Evolutionary conservation across 805 yeast species (phyloP).

Genomic region (Candida suzukii): DNA sequence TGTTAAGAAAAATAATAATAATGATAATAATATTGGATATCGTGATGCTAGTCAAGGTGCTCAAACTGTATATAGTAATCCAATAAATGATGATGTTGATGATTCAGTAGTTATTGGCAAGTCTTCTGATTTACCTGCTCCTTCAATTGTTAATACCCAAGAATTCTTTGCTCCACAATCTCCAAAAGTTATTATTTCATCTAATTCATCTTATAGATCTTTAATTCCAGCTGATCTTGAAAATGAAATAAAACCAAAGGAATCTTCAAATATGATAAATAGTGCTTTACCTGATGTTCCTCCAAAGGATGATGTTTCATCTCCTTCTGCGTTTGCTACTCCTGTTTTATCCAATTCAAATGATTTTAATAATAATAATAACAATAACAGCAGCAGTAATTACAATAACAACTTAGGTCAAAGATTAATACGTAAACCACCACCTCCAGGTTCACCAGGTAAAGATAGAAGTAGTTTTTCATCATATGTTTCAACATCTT

Average conservation of each 20-base stretch:
- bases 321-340: not conserved
- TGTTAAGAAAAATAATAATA: too few relatives aligned
- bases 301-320: not conserved
- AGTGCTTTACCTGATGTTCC: not conserved
- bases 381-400: too few relatives aligned
- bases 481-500: not conserved
- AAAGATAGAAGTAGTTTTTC: not conserved
- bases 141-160: not conserved
- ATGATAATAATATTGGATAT: not conserved
- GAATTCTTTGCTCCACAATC: not conserved
- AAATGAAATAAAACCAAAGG: not conserved
- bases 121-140: conserved; percentile 1
- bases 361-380: too few relatives aligned
- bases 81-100: not conserved
- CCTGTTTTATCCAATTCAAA: not conserved
- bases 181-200: conserved; percentile 4
- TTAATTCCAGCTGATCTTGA: not conserved
- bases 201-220: conserved; percentile 4
- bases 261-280: not conserved
- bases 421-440: not conserved
- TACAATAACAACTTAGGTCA: not conserved
- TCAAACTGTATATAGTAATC: not conserved
- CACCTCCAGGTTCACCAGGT: not conserved
- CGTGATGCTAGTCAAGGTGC: not conserved
- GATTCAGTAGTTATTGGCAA: too few relatives aligned